phyloP scores from a whole-genome alignment of 140 eudicot genomes.

The Flaveria floridana region DNA sequence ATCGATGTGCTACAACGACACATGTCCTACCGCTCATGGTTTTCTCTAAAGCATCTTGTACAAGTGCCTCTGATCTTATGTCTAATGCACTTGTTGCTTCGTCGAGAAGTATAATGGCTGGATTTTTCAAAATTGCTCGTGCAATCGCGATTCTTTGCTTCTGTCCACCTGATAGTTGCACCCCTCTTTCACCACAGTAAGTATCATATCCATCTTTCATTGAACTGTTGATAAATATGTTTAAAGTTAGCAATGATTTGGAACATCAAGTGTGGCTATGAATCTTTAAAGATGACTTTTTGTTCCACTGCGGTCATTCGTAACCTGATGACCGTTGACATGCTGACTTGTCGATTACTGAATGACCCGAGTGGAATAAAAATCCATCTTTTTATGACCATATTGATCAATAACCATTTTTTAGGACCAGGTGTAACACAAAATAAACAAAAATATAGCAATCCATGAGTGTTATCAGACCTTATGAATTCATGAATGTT shows the following conservation, averaged over 20 bases:
- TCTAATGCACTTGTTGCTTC: constrained; percentile 62
- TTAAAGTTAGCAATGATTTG: constrained; percentile 16
- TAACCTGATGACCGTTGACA: background rate
- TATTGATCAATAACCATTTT: background rate
- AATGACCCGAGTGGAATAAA: background rate
- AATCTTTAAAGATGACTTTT: background rate
- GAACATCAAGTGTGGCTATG: background rate
- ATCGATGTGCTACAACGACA: constrained; percentile 52
- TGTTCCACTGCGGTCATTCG: background rate
- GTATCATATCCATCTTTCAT: constrained; percentile 57
- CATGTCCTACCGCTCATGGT: constrained; percentile 48
- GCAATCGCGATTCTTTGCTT: constrained; percentile 55
- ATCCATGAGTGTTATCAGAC: background rate
- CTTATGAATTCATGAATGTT: constrained; percentile 40
- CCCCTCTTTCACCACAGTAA: constrained; percentile 56
- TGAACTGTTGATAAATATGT: constrained; percentile 35
- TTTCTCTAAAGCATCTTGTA: constrained; percentile 56
- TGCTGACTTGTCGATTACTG: background rate
- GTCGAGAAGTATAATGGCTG: constrained; percentile 46
- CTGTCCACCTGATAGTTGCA: constrained; percentile 56
- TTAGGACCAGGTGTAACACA: background rate
- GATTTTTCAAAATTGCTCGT: constrained; percentile 53
- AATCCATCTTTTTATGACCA: background rate
- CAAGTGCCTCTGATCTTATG: constrained; percentile 46
- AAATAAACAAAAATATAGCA: background rate